Base-by-base conservation (phyloP, 345 rosid species). In the Citropsis articulata region DNA sequence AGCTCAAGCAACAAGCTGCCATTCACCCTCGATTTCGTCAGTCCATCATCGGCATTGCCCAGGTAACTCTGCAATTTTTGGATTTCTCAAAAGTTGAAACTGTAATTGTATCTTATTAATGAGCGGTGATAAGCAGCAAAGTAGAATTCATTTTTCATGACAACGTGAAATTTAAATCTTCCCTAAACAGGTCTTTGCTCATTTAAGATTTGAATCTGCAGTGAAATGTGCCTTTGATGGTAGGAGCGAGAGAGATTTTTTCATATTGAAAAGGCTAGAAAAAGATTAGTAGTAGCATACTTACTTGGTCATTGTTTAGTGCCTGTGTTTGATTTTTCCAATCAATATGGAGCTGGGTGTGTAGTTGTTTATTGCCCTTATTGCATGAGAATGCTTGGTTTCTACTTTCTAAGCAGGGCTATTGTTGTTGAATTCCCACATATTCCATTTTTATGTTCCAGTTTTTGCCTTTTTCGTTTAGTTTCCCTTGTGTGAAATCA, bases 1-100 rank as follows among this genome's bases (percentile, higher is more conserved):
- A 84, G 86, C 92, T 94, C 79, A 94, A 94, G 84, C 91, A 92
- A 38, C 97, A 91, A 71, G 95, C 97, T 18, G 86, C 90, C n/a
- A 65, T 77, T n/a, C 91, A 92, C 81, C 97, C 97, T 12, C 83
- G 85, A 79, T 94, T 94, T 78, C 98, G 98, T 14, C 84, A 88
- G 67, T 77, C 80, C 71, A 94, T 96, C 75, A 64, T 96, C 87
- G 77, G 59, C 78, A 33, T 94, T 50, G 98, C 98, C 65, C 98
- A 94, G 97, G 98, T 94, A 4, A 55, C 27, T 5, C 50, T 6
- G 21, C 33, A n/a, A 64, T 75, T 48, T 30, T 71, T 10, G 21
- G 53, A 5, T 30, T 28, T 1, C 36, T 63, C 16, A 14, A 13
- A 27, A 0, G 31, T 28, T 18, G 53, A 28, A 27, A 16, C 12